These are phyloP conservation scores for Lobosporangium transversale DNA, from an alignment of 192 early-diverging fungal species.

Conservation along the genomic window DNA sequence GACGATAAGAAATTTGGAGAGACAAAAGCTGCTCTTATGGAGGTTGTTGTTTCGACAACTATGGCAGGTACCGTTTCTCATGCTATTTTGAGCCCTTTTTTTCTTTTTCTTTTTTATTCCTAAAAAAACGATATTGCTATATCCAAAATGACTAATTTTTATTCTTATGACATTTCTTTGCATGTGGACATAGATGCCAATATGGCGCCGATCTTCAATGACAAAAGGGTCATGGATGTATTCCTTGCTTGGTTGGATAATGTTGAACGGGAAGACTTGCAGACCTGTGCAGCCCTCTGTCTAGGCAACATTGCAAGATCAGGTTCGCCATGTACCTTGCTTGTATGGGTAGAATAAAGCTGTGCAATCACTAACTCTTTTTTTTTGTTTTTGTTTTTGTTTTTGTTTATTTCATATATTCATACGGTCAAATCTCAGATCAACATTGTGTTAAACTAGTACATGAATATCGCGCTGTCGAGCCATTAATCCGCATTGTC, in stretches of 20 bases:
- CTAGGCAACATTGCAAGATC: constrained; percentile 79
- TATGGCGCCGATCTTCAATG: constrained; percentile 59
- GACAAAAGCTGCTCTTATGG: constrained; percentile 54
- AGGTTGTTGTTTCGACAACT: constrained; percentile 57
- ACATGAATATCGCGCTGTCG: constrained; percentile 60
- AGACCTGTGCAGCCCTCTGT: constrained; percentile 66
- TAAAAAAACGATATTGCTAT: neutral
- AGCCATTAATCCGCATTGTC: constrained; percentile 65
- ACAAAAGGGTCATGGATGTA: constrained; percentile 50
- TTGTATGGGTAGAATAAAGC: too few species aligned
- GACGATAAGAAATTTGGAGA: constrained; percentile 61
- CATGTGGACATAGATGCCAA: too few species aligned
- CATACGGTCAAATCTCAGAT: constrained; percentile 48
- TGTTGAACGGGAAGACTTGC: constrained; percentile 55
- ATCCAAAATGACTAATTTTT: too few species aligned
- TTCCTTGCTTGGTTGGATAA: constrained; percentile 57
- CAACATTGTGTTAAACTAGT: constrained; percentile 70
- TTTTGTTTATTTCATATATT: neutral
- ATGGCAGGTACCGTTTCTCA: constrained; percentile 51
- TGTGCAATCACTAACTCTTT: too few species aligned
- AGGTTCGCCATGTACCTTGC: constrained; percentile 44
- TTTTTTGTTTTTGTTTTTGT: neutral
- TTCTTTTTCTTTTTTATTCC: neutral
- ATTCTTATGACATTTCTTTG: too few species aligned
- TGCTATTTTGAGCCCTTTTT: neutral